Base-by-base conservation (phyloP, 2,329 filamentous ascomycete genomes). In the Aspergillus quadricinctus region DNA sequence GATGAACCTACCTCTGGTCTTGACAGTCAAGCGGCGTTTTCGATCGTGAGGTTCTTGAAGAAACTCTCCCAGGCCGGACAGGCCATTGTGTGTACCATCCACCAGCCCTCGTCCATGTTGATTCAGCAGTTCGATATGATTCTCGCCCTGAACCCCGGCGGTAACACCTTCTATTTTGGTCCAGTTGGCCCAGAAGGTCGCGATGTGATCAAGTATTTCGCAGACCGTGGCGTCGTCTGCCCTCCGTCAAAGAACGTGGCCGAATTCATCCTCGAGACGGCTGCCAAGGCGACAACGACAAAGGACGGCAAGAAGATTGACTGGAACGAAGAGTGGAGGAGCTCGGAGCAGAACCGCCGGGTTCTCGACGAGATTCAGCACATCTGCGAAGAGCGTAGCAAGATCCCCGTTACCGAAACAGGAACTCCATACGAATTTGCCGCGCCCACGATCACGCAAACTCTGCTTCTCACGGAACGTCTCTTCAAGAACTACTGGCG, bases 41-140 rank as follows among this genome's bases (percentile, higher is more conserved):
- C 82, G 0, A 89, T 90, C 57, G 80, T 89, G 3, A 78, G 83
- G 1, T 89, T 89, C 74, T 66, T 89, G 54, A 85, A 84, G 75
- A 89, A 89, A 68, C 78, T 90, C 3, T 79, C 84, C 4, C 76
- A 79, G 7, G 83, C 85, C 11, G 87, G 87, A 1, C 86, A 89
- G 66, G 87, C 87, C 7, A 88, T 90, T 59, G 77, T 90, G 52
- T 89, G 87, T 71, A 90, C 87, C 0, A 89, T 90, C 53, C 87
- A 90, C 66, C 87, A 90, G 66, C 87, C 87, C 3, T 87, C 83
- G 2, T 86, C 84, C 1, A 80, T 88, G 57, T 77, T 90, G 2
- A 85, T 89, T 55, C 81, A 89, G 65, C 81, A 89, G 66, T 90
- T 90, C 71, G 87, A 90, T 68, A 88, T 88, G 81, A 83, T 90